Evolutionary conservation across 805 yeast species (phyloP).

Genomic region (Metschnikowia arizonensis): DNA sequence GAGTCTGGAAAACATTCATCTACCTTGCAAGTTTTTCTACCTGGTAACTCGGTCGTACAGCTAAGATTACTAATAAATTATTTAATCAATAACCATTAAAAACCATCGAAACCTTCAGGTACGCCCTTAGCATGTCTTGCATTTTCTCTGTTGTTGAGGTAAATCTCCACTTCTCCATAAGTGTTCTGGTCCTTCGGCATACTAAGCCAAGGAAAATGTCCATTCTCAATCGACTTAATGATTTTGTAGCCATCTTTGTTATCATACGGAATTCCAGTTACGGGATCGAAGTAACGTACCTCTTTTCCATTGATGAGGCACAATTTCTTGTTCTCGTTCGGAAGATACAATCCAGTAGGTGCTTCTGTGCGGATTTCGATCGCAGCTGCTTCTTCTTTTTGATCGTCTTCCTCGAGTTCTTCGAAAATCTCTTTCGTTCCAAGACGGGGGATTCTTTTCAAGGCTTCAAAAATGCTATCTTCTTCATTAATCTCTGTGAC

Average conservation of each 20-base stretch:
- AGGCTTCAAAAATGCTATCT: slow-evolving; percentile 37
- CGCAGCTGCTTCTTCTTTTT: slow-evolving; percentile 40
- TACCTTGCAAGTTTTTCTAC: not conserved
- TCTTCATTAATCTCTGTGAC: slow-evolving; percentile 34
- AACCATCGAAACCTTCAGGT: slow-evolving; percentile 72
- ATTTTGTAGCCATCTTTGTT: slow-evolving; percentile 77
- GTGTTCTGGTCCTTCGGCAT: slow-evolving; percentile 49
- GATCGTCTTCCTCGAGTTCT: slow-evolving; percentile 34
- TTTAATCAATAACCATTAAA: slow-evolving; percentile 22
- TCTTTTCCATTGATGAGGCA: slow-evolving; percentile 76
- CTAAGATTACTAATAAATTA: not conserved
- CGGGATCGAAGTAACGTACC: slow-evolving; percentile 84
- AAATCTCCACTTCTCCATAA: slow-evolving; percentile 44
- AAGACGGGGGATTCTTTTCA: slow-evolving; percentile 53
- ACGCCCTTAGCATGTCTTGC: slow-evolving; percentile 77
- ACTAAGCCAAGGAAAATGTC: slow-evolving; percentile 50
- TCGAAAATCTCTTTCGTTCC: slow-evolving; percentile 52
- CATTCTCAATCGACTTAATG: slow-evolving; percentile 46
- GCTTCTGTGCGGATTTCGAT: slow-evolving; percentile 58
- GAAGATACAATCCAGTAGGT: slow-evolving; percentile 68
- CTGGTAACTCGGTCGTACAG: not conserved
- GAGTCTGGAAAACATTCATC: not conserved
- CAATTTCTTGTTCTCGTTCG: slow-evolving; percentile 61
- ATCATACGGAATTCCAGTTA: slow-evolving; percentile 80
- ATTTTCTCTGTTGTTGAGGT: slow-evolving; percentile 47